These are phyloP conservation scores for Cephaloascus fragrans DNA, from an alignment of 805 yeast species.

Conservation along the genomic window DNA sequence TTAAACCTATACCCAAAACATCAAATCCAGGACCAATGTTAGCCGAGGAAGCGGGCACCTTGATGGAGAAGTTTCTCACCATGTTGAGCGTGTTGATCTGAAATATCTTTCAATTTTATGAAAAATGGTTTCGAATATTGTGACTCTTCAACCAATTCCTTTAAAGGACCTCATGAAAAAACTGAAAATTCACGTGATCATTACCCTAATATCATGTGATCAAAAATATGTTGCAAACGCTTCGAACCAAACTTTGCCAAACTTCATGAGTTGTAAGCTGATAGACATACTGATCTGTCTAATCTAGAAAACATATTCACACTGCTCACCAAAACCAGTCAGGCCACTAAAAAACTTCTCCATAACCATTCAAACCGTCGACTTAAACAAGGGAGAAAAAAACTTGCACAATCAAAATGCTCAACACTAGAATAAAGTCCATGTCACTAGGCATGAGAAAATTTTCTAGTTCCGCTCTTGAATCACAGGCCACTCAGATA, in stretches of 20 bases:
- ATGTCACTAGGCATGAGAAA: background rate
- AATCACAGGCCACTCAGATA: background rate
- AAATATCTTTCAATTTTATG: background rate
- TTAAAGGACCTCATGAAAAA: too few relatives aligned
- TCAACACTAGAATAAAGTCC: background rate
- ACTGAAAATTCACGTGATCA: background rate
- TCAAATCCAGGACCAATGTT: slow-evolving; percentile 98
- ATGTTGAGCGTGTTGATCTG: slow-evolving; percentile 9
- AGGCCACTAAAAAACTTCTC: too few relatives aligned
- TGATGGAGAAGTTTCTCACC: slow-evolving; percentile 47
- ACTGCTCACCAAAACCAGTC: slow-evolving; percentile 10
- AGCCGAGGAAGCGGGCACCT: slow-evolving; percentile 95
- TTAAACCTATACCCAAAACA: slow-evolving; percentile 86
- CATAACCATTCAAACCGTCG: too few relatives aligned
- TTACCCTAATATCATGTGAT: too few relatives aligned
- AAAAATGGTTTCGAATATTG: too few relatives aligned
- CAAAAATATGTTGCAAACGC: too few relatives aligned
- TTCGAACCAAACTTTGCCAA: too few relatives aligned
- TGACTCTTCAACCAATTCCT: too few relatives aligned
- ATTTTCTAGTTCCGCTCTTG: background rate
- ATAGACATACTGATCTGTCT: slow-evolving; percentile 11
- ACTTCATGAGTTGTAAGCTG: too few relatives aligned
- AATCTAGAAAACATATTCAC: slow-evolving; percentile 5
- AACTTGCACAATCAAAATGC: too few relatives aligned
- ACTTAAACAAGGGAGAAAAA: too few relatives aligned